Evolutionary conservation across 1,284 basidiomycete genomes (phyloP).

Genomic region (Prillingera fragicola): DNA sequence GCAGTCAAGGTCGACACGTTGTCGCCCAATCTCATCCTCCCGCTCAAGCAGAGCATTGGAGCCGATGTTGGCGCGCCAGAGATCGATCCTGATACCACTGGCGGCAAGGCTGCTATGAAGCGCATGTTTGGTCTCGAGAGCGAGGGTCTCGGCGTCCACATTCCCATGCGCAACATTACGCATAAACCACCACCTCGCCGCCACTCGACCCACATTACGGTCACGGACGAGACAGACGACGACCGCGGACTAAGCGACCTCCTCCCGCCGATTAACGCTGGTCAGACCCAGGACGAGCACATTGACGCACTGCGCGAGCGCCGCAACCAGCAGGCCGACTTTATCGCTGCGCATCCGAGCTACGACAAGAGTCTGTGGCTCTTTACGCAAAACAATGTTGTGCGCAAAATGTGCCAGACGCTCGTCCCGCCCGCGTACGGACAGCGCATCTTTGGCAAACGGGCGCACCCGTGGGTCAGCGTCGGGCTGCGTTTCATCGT

Average conservation of each 20-base stretch:
- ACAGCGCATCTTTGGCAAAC: constrained; percentile 72
- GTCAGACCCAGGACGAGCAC: constrained; percentile 35
- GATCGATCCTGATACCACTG: constrained; percentile 3
- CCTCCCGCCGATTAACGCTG: constrained; percentile 34
- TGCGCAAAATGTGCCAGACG: constrained; percentile 76
- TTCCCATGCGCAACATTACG: constrained; percentile 1
- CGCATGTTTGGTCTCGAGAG: constrained; percentile 30
- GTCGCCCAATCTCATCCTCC: constrained; percentile 65
- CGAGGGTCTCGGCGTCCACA: constrained; percentile 9
- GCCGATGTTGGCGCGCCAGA: constrained; percentile 52
- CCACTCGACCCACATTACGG: background rate
- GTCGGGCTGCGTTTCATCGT: constrained; percentile 71
- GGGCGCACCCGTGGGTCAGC: constrained; percentile 62
- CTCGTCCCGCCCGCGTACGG: constrained; percentile 78
- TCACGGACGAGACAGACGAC: constrained; percentile 29
- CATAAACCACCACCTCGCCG: background rate
- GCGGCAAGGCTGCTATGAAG: constrained; percentile 24
- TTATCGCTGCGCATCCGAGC: constrained; percentile 81
- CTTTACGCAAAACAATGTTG: constrained; percentile 70
- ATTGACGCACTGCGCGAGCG: constrained; percentile 63
- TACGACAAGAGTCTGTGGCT: constrained; percentile 90
- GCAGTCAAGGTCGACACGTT: constrained; percentile 65
- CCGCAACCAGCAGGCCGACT: constrained; percentile 75
- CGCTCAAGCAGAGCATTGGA: constrained; percentile 68
- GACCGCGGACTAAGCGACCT: constrained; percentile 42